Evolutionary conservation across 169 alveolate species (phyloP), one percentile per base, ranked within the genome.

Genomic region (Ichthyophthirius multifiliis): DNA sequence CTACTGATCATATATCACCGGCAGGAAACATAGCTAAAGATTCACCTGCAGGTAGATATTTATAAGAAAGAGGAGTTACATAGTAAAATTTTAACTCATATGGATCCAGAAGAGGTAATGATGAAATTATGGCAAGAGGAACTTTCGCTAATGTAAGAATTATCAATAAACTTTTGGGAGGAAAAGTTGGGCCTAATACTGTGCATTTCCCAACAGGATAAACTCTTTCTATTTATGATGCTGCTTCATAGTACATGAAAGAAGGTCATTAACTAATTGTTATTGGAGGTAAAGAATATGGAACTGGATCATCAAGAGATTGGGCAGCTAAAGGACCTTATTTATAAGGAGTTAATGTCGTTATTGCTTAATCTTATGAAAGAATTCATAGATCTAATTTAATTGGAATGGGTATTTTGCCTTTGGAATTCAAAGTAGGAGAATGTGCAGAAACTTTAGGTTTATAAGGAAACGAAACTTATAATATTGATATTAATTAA

Each of bases 281-380:
- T 35, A 73, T 86, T 3, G 98, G 99, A 63, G 99, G 99, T 5
- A 90, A 96, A 88, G 99, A 98, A 80, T 98, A 98, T 79, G 99
- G 99, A 23, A 86, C 97, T 63, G 99, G 99, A 32, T 90, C 97
- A 79, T 94, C 98, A 30, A 93, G 99, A 71, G 99, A 98, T 90
- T 98, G 99, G 99, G 99, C 99, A 20, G 99, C 99, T 30, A 97
- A 98, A 94, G 99, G 99, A 23, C 97, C 99, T 10, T 91, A 89
- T 65, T 94, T 97, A 39, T 89, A 94, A 79, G 99, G 99, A 27
- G 97, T 97, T 31, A 95, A 94, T 80, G 98, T 98, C 39, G 98
- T 98, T 44, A 83, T 98, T 45, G 99, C 99, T 5, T 96, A 97
- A 89, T 87, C 97, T 65, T 98, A 84, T 88, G 99, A 98, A 83